Evolutionary conservation across 2,329 filamentous ascomycete species (phyloP), one percentile per base, ranked within the genome.

Genomic region (Penicillium sp.): DNA sequence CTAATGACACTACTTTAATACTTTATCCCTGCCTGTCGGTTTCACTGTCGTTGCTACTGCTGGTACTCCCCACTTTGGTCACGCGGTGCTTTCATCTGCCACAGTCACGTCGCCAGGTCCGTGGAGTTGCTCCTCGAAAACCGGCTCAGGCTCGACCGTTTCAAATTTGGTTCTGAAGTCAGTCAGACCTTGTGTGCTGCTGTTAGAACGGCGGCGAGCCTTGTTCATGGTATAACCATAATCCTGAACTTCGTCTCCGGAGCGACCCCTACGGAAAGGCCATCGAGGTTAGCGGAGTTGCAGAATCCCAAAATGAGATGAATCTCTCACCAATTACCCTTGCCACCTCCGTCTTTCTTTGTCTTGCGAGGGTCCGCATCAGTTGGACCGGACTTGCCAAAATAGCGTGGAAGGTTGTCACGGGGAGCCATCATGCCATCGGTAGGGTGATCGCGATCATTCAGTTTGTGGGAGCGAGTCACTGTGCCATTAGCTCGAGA

Each of bases 91-190:
- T 25, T 61, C 69, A 52, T 67, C 63, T 25, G 53, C 35, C 14
- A 22, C 48, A 7, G 38, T 81, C 55, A 86, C 85, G 30, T 81
- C 80, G 55, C 79, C 71, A 19, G 88, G 84, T 33, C 91, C 92
- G 73, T 96, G 92, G 61, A 95, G 65, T 57, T 86, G 85, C 79
- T 97, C 93, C 77, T 98, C 93, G 69, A 97, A 97, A 73, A 96
- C 91, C 43, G 93, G 93, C 73, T 98, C 94, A 19, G 87, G 84
- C 71, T 98, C 95, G 75, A 92, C 85, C 69, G 91, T 83, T 79
- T 99, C 95, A 76, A 97, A 98, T 82, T 99, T 99, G 79, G 93
- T 96, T 85, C 95, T 96, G 82, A 97, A 92, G 76, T 93, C 87
- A 62, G 86, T 84, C 69, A 92, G 81, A 70, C 87, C 88, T 70